Conservation (phyloP, 2,329 filamentous ascomycete species). For the Epichloe glyceriae region DNA sequence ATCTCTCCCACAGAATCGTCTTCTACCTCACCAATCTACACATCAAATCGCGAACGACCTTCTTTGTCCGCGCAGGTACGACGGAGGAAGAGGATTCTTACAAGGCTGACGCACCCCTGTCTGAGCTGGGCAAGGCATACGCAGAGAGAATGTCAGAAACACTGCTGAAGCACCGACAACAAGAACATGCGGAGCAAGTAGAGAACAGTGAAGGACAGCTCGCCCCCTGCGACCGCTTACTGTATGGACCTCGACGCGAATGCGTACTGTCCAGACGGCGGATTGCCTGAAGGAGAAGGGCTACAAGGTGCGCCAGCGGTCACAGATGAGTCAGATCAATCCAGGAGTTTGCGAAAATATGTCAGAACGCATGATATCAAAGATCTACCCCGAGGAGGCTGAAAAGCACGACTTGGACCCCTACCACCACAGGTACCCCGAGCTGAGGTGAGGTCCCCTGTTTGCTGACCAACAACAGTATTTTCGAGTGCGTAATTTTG, state of each 20-base stretch:
- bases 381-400: slow-evolving; percentile 80
- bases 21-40: slow-evolving; percentile 97
- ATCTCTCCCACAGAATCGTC: slow-evolving; percentile 91
- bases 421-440: slow-evolving; percentile 91
- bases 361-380: slow-evolving; percentile 67
- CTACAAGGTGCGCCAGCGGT: slow-evolving; percentile 79
- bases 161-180: slow-evolving; percentile 68
- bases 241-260: slow-evolving; percentile 89
- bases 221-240: slow-evolving; percentile 66
- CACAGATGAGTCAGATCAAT: slow-evolving; percentile 95
- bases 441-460: slow-evolving; percentile 52
- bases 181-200: slow-evolving; percentile 59
- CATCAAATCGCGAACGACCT: slow-evolving; percentile 88
- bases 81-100: slow-evolving; percentile 83
- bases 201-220: slow-evolving; percentile 50
- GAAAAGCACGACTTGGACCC: slow-evolving; percentile 87
- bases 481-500: neutral
- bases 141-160: slow-evolving; percentile 76
- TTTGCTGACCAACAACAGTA: neutral
- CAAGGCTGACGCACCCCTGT: slow-evolving; percentile 79
- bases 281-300: slow-evolving; percentile 66
- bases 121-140: slow-evolving; percentile 67
- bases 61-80: slow-evolving; percentile 79
- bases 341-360: slow-evolving; percentile 93
- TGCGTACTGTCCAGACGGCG: slow-evolving; percentile 81